Evolutionary conservation across 1,284 basidiomycete species (phyloP).

Genomic region (Rhodotorula sp.): DNA sequence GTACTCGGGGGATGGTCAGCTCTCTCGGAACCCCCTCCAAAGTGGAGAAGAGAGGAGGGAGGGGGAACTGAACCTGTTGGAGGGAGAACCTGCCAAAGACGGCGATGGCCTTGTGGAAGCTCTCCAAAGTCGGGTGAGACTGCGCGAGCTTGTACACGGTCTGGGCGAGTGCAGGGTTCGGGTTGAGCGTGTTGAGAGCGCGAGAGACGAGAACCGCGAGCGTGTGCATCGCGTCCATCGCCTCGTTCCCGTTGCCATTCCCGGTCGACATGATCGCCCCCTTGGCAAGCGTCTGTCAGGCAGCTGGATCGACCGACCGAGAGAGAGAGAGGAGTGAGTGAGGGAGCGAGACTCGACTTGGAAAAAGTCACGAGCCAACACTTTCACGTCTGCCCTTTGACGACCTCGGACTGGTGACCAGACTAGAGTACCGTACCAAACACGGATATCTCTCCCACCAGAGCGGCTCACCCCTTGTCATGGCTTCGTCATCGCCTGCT

Average conservation of each 20-base stretch:
- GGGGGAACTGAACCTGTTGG: constrained; percentile 48
- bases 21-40: not conserved
- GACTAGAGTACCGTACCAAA: too few species aligned
- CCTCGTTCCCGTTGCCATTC: not conserved
- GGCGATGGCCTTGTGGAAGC: constrained; percentile 60
- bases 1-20: constrained; percentile 33
- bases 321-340: not conserved
- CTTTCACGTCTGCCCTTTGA: not conserved
- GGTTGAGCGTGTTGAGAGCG: constrained; percentile 72
- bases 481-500: not conserved
- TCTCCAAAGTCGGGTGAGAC: constrained; percentile 20
- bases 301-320: not conserved
- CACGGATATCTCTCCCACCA: too few species aligned
- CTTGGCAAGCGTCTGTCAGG: not conserved
- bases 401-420: not conserved
- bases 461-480: too few species aligned
- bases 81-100: constrained; percentile 79
- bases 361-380: not conserved
- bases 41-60: not conserved
- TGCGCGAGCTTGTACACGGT: constrained; percentile 67
- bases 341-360: too few species aligned
- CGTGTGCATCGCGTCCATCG: constrained; percentile 18
- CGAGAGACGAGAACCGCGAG: constrained; percentile 59
- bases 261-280: not conserved
- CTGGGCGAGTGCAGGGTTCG: constrained; percentile 74